Conservation (phyloP, 768 basidiomycete genomes). For the Stropharia rugosoannulata region DNA sequence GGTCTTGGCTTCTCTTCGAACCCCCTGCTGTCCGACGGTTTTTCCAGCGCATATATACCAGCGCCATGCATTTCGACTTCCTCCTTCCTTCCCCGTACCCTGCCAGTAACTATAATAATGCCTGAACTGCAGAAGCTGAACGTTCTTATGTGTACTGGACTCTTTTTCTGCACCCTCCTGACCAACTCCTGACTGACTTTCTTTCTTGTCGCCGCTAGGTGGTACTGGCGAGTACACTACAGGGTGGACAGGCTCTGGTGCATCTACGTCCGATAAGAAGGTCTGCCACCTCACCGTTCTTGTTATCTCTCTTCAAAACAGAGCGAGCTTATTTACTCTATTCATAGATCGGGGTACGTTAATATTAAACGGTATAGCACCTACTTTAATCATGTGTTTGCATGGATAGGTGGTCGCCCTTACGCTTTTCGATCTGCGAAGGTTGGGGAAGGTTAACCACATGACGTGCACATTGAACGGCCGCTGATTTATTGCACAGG, state of each 20-base stretch:
- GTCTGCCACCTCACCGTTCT: slow-evolving; percentile 32
- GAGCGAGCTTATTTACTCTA: not conserved
- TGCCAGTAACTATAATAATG: slow-evolving; percentile 29
- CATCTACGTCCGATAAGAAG: slow-evolving; percentile 94
- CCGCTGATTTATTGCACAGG: slow-evolving; percentile 30
- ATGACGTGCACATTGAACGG: not conserved
- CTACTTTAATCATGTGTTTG: not conserved
- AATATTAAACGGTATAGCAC: not conserved
- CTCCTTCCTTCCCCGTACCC: slow-evolving; percentile 6
- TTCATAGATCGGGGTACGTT: slow-evolving; percentile 65
- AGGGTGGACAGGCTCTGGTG: slow-evolving; percentile 91
- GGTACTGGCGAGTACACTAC: slow-evolving; percentile 86
- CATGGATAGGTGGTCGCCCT: slow-evolving; percentile 74
- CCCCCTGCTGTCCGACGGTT: not conserved
- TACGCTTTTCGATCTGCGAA: slow-evolving; percentile 86
- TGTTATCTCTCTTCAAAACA: not conserved
- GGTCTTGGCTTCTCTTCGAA: not conserved
- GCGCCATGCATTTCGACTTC: slow-evolving; percentile 2
- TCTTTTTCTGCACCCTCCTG: not conserved
- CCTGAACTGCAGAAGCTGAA: slow-evolving; percentile 54
- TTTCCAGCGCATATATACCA: slow-evolving; percentile 6
- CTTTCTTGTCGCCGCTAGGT: slow-evolving; percentile 1
- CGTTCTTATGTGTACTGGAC: slow-evolving; percentile 72
- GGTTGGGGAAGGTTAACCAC: slow-evolving; percentile 65
- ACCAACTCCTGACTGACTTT: not conserved